Percentiles rank a stretch among this genome's conserved stretches.
These are phyloP conservation scores for Pyrenochaeta sp. DNA, from an alignment of 2,329 filamentous ascomycete species.

Conservation along the genomic window DNA sequence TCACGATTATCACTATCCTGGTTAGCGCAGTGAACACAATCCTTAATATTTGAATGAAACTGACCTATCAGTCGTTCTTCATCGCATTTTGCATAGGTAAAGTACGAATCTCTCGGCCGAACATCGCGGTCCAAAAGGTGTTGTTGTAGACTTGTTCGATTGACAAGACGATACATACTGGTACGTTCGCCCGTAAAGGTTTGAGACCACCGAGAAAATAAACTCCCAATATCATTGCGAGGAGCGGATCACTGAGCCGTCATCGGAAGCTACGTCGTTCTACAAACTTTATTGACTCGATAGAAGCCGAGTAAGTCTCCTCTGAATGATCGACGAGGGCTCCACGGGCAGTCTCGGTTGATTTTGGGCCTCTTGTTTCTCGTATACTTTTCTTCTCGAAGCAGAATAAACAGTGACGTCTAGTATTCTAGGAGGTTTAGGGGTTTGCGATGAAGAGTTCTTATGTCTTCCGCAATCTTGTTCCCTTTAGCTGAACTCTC, in stretches of 20 bases:
- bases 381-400: not conserved
- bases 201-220: slow-evolving; percentile 5
- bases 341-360: not conserved
- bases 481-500: not conserved
- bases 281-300: too few species aligned
- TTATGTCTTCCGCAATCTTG: not conserved
- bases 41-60: not conserved
- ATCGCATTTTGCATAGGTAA: not conserved
- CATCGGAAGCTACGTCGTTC: not conserved
- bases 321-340: not conserved
- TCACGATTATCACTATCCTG: not conserved
- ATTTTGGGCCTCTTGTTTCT: not conserved
- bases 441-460: not conserved
- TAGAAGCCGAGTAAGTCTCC: not conserved
- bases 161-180: slow-evolving; percentile 2
- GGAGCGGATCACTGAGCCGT: not conserved
- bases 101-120: slow-evolving; percentile 1
- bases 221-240: slow-evolving; percentile 2
- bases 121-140: slow-evolving; percentile 1
- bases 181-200: not conserved
- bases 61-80: not conserved
- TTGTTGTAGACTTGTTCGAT: slow-evolving; percentile 1
- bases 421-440: not conserved
- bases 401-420: not conserved
- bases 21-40: not conserved